phyloP scores from a whole-genome alignment of 2,329 filamentous ascomycete species.

The Cytospora piceae region DNA sequence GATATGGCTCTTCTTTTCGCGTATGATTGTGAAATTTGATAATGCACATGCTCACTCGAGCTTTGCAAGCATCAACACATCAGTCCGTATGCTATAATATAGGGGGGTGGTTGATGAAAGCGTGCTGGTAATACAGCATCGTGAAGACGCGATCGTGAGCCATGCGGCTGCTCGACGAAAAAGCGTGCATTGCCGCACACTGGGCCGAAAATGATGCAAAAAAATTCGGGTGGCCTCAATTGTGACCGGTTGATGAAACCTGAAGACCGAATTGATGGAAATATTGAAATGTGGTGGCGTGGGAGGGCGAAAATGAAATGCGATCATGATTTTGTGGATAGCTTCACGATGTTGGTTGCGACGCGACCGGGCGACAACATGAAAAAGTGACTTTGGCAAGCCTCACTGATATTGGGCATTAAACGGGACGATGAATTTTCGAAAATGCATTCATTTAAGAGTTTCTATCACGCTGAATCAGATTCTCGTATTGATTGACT shows the following conservation, averaged over 20 bases:
- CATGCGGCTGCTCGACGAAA: constrained; percentile 13
- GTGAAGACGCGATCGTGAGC: constrained; percentile 23
- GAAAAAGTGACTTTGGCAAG: constrained; percentile 26
- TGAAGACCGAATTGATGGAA: constrained; percentile 13
- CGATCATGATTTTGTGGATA: constrained; percentile 27
- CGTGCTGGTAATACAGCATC: constrained; percentile 15
- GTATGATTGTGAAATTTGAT: neutral
- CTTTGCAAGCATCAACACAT: neutral
- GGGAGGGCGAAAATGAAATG: constrained; percentile 16
- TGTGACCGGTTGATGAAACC: constrained; percentile 19
- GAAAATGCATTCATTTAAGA: constrained; percentile 1
- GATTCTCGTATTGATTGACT: constrained; percentile 9
- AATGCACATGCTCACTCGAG: constrained; percentile 15
- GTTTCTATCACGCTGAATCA: constrained; percentile 8
- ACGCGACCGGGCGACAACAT: constrained; percentile 21
- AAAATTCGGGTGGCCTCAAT: constrained; percentile 23
- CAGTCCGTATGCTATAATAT: neutral
- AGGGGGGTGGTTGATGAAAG: constrained; percentile 4
- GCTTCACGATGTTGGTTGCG: constrained; percentile 27
- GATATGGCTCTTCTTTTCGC: neutral
- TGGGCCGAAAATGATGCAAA: constrained; percentile 15
- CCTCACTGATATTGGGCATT: constrained; percentile 24
- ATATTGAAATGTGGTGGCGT: constrained; percentile 21
- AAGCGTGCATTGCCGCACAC: constrained; percentile 23
- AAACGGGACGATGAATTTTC: neutral